Percentiles rank a stretch among this genome's conserved stretches.
phyloP scores from a whole-genome alignment of 305 asterid genomes.

The Fraxinus sp. region DNA sequence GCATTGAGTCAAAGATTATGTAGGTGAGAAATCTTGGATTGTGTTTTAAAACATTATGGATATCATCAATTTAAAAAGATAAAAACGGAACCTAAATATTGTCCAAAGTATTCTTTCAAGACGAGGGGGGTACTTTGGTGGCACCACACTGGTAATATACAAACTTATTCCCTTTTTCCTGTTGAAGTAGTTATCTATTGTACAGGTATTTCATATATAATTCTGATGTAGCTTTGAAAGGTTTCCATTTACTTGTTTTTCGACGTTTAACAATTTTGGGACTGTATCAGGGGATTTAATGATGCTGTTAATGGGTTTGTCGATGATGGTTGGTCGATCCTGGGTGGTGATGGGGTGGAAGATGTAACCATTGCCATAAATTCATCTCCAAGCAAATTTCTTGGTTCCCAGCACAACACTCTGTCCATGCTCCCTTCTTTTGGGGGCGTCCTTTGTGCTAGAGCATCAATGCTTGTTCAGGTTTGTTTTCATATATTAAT shows the following conservation, averaged over 20 bases:
- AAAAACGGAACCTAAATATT: neutral
- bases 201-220: neutral
- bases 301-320: constrained; percentile 92
- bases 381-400: constrained; percentile 72
- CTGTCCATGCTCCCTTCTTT: constrained; percentile 71
- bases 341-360: constrained; percentile 81
- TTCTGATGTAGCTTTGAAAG: neutral
- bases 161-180: neutral
- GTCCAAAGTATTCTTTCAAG: neutral
- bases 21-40: constrained; percentile 45
- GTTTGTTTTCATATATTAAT: constrained; percentile 30
- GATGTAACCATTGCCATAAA: constrained; percentile 85
- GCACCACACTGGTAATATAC: neutral
- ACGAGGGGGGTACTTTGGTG: neutral
- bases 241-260: neutral
- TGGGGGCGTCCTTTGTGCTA: constrained; percentile 89
- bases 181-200: neutral
- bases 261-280: neutral
- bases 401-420: constrained; percentile 60
- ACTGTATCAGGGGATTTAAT: constrained; percentile 70
- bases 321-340: constrained; percentile 90
- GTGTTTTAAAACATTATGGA: neutral
- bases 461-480: constrained; percentile 98
- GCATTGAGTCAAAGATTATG: constrained; percentile 82
- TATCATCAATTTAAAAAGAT: neutral